A percentile compares a stretch with the other conserved stretches of the same genome.
Conservation (phyloP, 1,284 basidiomycete species). For the Uromyces viciae-fabae region DNA sequence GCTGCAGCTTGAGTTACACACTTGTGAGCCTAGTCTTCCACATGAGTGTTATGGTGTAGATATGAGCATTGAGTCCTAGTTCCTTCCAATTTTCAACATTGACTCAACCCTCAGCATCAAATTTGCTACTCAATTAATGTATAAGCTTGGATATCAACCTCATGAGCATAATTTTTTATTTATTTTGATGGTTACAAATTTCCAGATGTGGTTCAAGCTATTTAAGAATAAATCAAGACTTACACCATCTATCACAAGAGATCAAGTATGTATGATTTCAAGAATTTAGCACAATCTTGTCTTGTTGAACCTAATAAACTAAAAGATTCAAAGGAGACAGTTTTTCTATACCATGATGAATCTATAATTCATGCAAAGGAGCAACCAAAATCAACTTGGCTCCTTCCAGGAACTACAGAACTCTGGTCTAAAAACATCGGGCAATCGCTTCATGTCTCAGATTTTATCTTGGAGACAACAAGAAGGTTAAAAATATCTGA, state of each 20-base stretch:
- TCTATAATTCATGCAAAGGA: conserved; percentile 18
- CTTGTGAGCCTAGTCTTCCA: too few species aligned
- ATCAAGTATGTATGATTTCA: background rate
- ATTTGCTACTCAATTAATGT: conserved; percentile 18
- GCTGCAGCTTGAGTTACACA: too few species aligned
- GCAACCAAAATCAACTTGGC: background rate
- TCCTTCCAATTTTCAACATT: background rate
- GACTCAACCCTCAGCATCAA: background rate
- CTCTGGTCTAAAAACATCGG: background rate
- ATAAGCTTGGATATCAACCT: conserved; percentile 11
- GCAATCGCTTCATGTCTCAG: background rate
- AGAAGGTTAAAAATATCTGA: too few species aligned
- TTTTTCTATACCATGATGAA: conserved; percentile 15
- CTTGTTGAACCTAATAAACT: background rate
- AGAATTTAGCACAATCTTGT: background rate
- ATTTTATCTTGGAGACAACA: background rate
- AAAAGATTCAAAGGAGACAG: background rate
- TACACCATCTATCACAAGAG: background rate
- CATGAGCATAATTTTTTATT: background rate
- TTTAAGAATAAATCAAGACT: background rate
- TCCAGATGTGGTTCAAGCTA: background rate
- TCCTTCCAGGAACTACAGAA: background rate
- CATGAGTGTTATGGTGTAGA: too few species aligned
- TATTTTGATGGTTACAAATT: conserved; percentile 27
- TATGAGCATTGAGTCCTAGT: too few species aligned